These are phyloP conservation scores for Isabelozyma rhagii DNA, from an alignment of 805 yeast species.

Conservation along the genomic window DNA sequence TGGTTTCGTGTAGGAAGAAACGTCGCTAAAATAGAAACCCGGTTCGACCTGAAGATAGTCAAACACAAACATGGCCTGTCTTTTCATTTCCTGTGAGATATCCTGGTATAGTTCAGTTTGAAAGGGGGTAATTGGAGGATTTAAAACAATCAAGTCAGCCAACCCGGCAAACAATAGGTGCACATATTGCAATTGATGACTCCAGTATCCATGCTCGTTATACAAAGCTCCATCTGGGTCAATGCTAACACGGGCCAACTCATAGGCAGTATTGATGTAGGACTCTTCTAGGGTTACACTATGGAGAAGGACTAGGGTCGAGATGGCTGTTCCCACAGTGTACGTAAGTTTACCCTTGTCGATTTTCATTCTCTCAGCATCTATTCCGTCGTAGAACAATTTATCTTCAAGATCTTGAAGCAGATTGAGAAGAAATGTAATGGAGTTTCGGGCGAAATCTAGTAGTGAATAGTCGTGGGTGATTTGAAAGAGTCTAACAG, in stretches of 20 bases:
- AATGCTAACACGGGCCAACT: conserved; percentile 15
- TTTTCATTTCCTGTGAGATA: conserved; percentile 2
- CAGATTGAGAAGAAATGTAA: conserved; percentile 10
- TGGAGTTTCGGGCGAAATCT: conserved; percentile 13
- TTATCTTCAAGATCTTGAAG: conserved; percentile 18
- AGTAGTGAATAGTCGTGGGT: conserved; percentile 10
- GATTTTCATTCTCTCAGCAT: conserved; percentile 9
- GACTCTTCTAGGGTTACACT: conserved; percentile 10
- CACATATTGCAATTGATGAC: conserved; percentile 17
- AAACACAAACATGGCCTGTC: conserved; percentile 6
- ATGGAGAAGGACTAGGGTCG: conserved; percentile 15
- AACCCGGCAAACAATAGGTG: conserved; percentile 21
- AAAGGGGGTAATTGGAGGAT: neutral
- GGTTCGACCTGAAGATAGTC: conserved; percentile 8
- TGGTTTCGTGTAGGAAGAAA: conserved; percentile 1
- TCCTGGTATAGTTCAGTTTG: neutral
- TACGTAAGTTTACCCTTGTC: conserved; percentile 21
- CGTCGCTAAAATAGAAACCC: conserved; percentile 8
- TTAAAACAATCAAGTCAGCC: conserved; percentile 11
- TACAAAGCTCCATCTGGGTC: conserved; percentile 15
- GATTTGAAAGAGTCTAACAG: conserved; percentile 15
- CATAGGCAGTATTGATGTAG: conserved; percentile 13
- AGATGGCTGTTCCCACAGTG: conserved; percentile 21
- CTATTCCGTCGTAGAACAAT: conserved; percentile 21
- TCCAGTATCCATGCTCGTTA: conserved; percentile 18